Percentiles rank a stretch among this genome's conserved stretches.
Evolutionary conservation across 2,329 filamentous ascomycete species (phyloP).

Genomic region (Pseudogymnoascus sp.): DNA sequence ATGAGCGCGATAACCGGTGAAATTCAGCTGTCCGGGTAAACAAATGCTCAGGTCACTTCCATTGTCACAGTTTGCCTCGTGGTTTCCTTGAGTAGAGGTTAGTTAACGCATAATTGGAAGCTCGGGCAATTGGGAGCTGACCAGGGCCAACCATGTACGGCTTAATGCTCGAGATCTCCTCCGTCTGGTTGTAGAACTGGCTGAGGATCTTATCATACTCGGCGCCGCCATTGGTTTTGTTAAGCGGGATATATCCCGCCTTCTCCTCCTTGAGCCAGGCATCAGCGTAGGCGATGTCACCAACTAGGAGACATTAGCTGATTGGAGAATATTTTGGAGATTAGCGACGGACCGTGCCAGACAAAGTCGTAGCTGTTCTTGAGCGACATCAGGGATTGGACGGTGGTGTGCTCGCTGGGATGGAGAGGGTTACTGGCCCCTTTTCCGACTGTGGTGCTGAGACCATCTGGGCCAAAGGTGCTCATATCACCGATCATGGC

Average conservation of each 20-base stretch:
- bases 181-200: slow-evolving; percentile 46
- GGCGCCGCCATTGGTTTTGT: background rate
- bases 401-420: slow-evolving; percentile 2
- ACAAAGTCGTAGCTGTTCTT: background rate
- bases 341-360: background rate
- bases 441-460: slow-evolving; percentile 6
- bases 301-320: slow-evolving; percentile 8
- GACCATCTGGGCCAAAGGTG: slow-evolving; percentile 7
- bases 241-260: background rate
- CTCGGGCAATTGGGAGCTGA: background rate
- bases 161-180: slow-evolving; percentile 43
- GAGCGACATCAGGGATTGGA: background rate
- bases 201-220: slow-evolving; percentile 45
- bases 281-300: slow-evolving; percentile 49
- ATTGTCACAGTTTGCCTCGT: slow-evolving; percentile 44
- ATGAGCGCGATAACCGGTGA: slow-evolving; percentile 39
- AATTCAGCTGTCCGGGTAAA: slow-evolving; percentile 47
- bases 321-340: background rate
- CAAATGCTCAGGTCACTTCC: slow-evolving; percentile 38
- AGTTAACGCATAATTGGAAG: slow-evolving; percentile 37
- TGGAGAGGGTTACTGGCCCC: background rate
- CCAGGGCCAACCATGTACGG: slow-evolving; percentile 41
- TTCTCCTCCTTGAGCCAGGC: slow-evolving; percentile 36
- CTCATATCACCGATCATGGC: background rate
- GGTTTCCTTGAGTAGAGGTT: slow-evolving; percentile 45